Percentiles rank a stretch among this genome's conserved stretches.
These are phyloP conservation scores for Russula ochroleuca DNA, from an alignment of 768 basidiomycete species.

Conservation along the genomic window DNA sequence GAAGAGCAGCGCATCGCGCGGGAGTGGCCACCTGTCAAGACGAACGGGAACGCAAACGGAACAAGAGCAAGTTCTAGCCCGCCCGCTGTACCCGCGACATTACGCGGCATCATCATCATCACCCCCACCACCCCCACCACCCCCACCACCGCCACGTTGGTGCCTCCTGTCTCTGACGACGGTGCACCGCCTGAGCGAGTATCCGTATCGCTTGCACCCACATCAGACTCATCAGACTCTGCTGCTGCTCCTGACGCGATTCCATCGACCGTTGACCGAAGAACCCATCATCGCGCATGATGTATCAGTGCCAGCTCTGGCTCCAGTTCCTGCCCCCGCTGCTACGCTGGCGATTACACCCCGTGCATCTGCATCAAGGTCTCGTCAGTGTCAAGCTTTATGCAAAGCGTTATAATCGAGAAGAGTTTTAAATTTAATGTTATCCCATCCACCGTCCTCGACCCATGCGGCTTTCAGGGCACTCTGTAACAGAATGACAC, in stretches of 20 bases:
- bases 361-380: slow-evolving; percentile 7
- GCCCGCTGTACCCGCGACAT: neutral
- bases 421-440: no score
- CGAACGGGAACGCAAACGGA: slow-evolving; percentile 9
- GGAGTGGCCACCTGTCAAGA: slow-evolving; percentile 61
- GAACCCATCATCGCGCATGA: neutral
- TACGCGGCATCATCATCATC: no score
- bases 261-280: neutral
- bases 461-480: no score
- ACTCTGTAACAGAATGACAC: no score
- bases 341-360: slow-evolving; percentile 22
- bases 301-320: neutral
- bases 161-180: neutral
- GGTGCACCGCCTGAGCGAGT: neutral
- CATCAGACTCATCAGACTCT: neutral
- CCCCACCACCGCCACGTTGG: neutral
- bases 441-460: no score
- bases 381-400: neutral
- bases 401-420: no score
- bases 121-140: no score
- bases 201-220: neutral
- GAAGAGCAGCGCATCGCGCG: slow-evolving; percentile 66
- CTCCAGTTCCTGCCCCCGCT: slow-evolving; percentile 24
- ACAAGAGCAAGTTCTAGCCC: neutral
- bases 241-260: neutral